Percentiles rank a stretch among this genome's conserved stretches.
These are phyloP conservation scores for Calonectria hongkongensis DNA, from an alignment of 2,329 filamentous ascomycete genomes.

Conservation along the genomic window DNA sequence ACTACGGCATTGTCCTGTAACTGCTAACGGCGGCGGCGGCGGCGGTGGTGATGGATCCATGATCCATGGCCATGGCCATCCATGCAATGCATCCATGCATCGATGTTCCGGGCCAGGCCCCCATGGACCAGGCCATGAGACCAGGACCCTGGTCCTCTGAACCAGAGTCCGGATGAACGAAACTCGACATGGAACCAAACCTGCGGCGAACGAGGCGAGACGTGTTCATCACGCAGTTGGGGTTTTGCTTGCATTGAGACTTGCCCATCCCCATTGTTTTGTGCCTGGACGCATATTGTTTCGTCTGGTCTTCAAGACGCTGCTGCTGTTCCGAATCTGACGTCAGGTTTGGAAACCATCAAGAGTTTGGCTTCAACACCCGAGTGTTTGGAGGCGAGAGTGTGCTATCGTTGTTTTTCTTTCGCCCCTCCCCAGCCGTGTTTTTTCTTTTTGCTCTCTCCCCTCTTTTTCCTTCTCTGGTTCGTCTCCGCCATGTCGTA, in stretches of 20 bases:
- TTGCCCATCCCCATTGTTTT: constrained; percentile 7
- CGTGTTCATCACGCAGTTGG: constrained; percentile 37
- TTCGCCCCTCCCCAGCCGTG: background rate
- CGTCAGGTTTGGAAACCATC: constrained; percentile 21
- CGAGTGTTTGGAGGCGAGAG: background rate
- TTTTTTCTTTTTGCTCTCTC: background rate
- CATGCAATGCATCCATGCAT: constrained; percentile 21
- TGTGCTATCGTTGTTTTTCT: background rate
- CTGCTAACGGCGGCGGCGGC: constrained; percentile 56
- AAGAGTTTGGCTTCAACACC: background rate
- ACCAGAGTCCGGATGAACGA: constrained; percentile 28
- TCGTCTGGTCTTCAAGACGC: constrained; percentile 19
- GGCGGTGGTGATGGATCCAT: constrained; percentile 54
- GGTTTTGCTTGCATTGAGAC: constrained; percentile 34
- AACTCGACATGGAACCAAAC: constrained; percentile 38
- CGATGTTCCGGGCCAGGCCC: constrained; percentile 35
- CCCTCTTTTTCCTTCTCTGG: background rate
- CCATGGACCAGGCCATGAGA: constrained; percentile 38
- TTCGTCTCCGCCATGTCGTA: constrained; percentile 23
- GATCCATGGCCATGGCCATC: constrained; percentile 32
- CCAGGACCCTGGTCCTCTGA: constrained; percentile 31
- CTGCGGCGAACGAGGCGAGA: constrained; percentile 34
- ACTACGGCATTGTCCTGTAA: constrained; percentile 44
- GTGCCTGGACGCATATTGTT: constrained; percentile 21
- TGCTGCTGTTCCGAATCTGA: constrained; percentile 4